A percentile compares a stretch with the other conserved stretches of the same genome.
Conservation (phyloP, 305 asterid genomes). For the Lippia alba region DNA sequence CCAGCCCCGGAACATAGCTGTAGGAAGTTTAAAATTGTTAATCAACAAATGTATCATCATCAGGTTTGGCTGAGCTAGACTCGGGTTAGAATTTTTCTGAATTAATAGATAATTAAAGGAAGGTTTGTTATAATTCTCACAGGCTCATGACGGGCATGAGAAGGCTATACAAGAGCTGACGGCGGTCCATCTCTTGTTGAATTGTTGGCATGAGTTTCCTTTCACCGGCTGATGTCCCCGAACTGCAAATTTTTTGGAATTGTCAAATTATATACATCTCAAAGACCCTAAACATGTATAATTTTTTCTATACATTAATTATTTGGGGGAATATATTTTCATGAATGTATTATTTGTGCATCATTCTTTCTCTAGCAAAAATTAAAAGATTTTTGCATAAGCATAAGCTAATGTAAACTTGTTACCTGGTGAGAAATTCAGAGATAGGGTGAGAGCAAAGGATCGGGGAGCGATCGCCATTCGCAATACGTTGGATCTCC, state of each 20-base stretch:
- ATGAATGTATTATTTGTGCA: not conserved
- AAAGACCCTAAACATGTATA: too few relatives aligned
- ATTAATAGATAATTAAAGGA: not conserved
- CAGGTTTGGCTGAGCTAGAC: too few relatives aligned
- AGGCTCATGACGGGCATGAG: constrained; percentile 78
- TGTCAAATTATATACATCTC: too few relatives aligned
- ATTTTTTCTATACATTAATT: too few relatives aligned
- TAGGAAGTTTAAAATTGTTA: not conserved
- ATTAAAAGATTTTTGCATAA: too few relatives aligned
- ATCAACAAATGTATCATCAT: not conserved
- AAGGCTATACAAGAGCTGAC: constrained; percentile 62
- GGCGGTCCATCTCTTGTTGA: constrained; percentile 61
- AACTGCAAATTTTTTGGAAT: constrained; percentile 39
- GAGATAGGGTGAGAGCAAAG: constrained; percentile 62
- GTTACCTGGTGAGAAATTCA: constrained; percentile 60
- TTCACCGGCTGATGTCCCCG: constrained; percentile 82
- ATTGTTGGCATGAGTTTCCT: constrained; percentile 79
- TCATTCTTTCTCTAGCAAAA: not conserved
- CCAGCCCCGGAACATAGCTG: constrained; percentile 65
- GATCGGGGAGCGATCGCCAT: constrained; percentile 70
- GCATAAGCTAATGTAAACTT: not conserved
- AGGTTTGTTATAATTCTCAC: constrained; percentile 44
- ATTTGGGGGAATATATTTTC: too few relatives aligned
- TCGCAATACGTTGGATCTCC: constrained; percentile 69
- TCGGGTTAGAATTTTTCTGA: too few relatives aligned